These are phyloP conservation scores for Erigeron philadelphicus DNA, from an alignment of 140 eudicot genomes.

Conservation along the genomic window DNA sequence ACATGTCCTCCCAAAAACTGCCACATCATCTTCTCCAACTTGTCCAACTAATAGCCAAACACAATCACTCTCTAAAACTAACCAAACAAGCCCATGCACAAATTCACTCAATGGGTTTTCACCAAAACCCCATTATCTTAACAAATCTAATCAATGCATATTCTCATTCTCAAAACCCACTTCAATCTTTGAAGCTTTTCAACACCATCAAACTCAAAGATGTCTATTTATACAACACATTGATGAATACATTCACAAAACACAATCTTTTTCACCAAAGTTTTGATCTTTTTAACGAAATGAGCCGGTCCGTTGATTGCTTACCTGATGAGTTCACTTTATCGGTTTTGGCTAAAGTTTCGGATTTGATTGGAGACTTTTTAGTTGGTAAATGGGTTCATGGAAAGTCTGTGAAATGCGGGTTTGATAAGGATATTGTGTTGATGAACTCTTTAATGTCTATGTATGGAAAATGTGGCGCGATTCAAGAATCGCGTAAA, in stretches of 20 bases:
- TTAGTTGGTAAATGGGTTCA: slow-evolving; percentile 41
- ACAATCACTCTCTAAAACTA: slow-evolving; percentile 32
- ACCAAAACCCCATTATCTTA: slow-evolving; percentile 39
- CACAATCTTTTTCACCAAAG: slow-evolving; percentile 30
- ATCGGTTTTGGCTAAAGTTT: slow-evolving; percentile 42
- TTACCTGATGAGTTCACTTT: slow-evolving; percentile 45
- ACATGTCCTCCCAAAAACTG: slow-evolving; percentile 10
- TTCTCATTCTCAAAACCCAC: slow-evolving; percentile 27
- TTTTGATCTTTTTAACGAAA: slow-evolving; percentile 25
- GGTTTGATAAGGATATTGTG: slow-evolving; percentile 34
- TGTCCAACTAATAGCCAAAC: slow-evolving; percentile 34
- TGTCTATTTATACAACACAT: slow-evolving; percentile 36
- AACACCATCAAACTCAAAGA: slow-evolving; percentile 42
- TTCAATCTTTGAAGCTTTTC: slow-evolving; percentile 36
- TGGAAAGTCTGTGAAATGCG: slow-evolving; percentile 39
- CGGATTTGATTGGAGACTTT: slow-evolving; percentile 29
- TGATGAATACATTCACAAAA: slow-evolving; percentile 35
- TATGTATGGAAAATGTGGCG: slow-evolving; percentile 46
- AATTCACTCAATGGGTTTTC: slow-evolving; percentile 36
- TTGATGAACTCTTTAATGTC: slow-evolving; percentile 46
- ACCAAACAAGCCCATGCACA: slow-evolving; percentile 52
- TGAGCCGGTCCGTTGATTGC: slow-evolving; percentile 26
- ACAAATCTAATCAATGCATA: slow-evolving; percentile 53
- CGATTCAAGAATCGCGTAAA: slow-evolving; percentile 21
- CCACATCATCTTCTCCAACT: slow-evolving; percentile 27